Conservation (phyloP, 371 early-diverging fungal species). For the Apophysomyces elegans region DNA sequence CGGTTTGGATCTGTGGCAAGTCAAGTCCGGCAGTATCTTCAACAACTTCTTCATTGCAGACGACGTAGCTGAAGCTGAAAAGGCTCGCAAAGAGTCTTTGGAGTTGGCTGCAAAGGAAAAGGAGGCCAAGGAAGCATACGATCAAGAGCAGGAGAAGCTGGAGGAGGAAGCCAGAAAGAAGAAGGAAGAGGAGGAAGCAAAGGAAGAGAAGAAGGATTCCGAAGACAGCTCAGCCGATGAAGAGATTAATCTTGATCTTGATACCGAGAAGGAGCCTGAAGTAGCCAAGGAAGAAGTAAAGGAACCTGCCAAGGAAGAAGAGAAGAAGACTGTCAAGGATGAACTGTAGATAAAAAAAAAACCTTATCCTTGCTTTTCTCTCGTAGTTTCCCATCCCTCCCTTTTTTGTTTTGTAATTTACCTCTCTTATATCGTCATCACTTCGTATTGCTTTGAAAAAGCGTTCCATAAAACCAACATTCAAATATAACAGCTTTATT, state of each 20-base stretch:
- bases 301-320: slow-evolving; percentile 17
- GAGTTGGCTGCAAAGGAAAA: slow-evolving; percentile 59
- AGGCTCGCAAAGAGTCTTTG: slow-evolving; percentile 68
- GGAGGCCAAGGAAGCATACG: slow-evolving; percentile 53
- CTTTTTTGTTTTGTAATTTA: slow-evolving; percentile 10
- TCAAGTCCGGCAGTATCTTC: slow-evolving; percentile 91
- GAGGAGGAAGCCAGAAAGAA: slow-evolving; percentile 36
- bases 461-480: neutral
- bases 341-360: slow-evolving; percentile 46
- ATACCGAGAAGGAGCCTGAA: slow-evolving; percentile 24
- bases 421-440: slow-evolving; percentile 4
- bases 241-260: slow-evolving; percentile 33
- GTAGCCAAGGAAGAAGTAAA: slow-evolving; percentile 12
- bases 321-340: slow-evolving; percentile 48
- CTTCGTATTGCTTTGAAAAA: neutral
- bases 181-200: slow-evolving; percentile 27
- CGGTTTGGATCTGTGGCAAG: slow-evolving; percentile 97
- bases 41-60: slow-evolving; percentile 89
- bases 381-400: neutral
- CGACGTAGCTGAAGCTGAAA: slow-evolving; percentile 70
- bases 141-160: slow-evolving; percentile 42
- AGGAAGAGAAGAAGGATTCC: slow-evolving; percentile 7
- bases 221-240: slow-evolving; percentile 23
- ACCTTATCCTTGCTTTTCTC: neutral
- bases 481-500: neutral